Base-by-base conservation (phyloP, 495 filamentous ascomycete species). In the Acidomyces sp. region DNA sequence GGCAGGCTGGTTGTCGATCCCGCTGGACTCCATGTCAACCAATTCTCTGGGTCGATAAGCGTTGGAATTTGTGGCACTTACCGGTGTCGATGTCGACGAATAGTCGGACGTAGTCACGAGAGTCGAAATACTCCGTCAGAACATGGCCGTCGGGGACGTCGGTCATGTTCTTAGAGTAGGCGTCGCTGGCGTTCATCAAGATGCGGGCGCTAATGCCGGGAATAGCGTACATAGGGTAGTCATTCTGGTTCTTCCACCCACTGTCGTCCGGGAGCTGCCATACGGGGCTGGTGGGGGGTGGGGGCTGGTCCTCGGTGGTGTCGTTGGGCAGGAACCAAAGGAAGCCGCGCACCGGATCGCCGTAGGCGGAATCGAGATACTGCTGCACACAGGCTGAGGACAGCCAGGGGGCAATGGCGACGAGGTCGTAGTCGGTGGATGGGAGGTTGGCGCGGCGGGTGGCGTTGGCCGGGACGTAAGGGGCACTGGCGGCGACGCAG, bases 361-460 rank as follows among this genome's bases (percentile, higher is more conserved):
- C 38, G 17, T 62, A 62, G 9, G 80, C 80, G 16, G 80, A 68
- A 9, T 63, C 55, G 20, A 95, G 58, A 54, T 81, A 93, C 23
- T 73, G 68, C 29, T 64, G 56, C 6, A 80, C 76, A 46, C 88
- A 96, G 16, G 71, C 58, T 2, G 59, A 62, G 30, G 65, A 78
- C 23, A 87, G 66, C 88, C 88, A 95, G n/a, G 88, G 88, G 6
- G 80, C 85, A n/a, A 93, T 59, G 15, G 75, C 87, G 28, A 93
- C 72, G n/a, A 77, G 68, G 3, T 73, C 65, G 41, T 70, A 69
- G 22, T 62, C 42, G 16, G 51, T 52, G 0, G 46, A 30, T 1
- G 80, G 77, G 2, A 94, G 70, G 52, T 90, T 74, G 35, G 65
- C 56, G 44, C 70, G 66, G 16, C 80, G 71, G 10, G 82, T 88